Evolutionary conservation across 73 alveolate genomes (phyloP), one percentile per base, ranked within the genome.

Genomic region (Tetrahymena elliotti): DNA sequence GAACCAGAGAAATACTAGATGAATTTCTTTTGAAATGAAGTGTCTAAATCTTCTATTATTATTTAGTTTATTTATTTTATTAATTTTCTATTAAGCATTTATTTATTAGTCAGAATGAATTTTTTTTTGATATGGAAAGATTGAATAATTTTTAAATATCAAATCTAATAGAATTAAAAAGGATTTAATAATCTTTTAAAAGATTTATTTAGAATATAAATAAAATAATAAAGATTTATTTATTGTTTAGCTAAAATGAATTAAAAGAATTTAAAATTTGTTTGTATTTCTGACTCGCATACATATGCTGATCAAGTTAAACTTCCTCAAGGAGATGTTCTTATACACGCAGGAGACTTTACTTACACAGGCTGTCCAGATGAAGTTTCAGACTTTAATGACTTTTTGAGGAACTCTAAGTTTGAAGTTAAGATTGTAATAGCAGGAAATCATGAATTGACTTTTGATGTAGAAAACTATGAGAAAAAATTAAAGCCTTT

Each of bases 381-480:
- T 47, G 97, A 96, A 68, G 94, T 96, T 38, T 18, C 10, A 33
- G 27, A 84, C 24, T 96, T 96, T 41, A 94, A 52, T 20, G 84
- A 52, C 33, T 96, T 97, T 96, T 27, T 96, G 68, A 93, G 53
- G 53, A 37, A 27, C 35, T 33, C 35, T 41, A 95, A 83, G 27
- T 93, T 94, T 93, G 68, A 96, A 93, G 82, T 95, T 54, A 96
- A 95, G 83, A 54, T 96, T 22, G 96, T 95, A 8, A 93, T 96
- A 15, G 95, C 97, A 24, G 98, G 98, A 24, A 96, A 96, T 54
- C 98, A 96, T 93, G 98, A 96, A 24, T 27, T 83, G 24, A 40
- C 96, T 33, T 84, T 96, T 0, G 98, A 96, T 47, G 94, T 37
- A 37, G 94, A 83, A 8, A 52, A 92, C 22, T 95, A 95, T 83